Percentiles rank a stretch among this genome's conserved stretches.
Conservation (phyloP, 768 basidiomycete genomes). For the Rhizopogon vinicolor region DNA sequence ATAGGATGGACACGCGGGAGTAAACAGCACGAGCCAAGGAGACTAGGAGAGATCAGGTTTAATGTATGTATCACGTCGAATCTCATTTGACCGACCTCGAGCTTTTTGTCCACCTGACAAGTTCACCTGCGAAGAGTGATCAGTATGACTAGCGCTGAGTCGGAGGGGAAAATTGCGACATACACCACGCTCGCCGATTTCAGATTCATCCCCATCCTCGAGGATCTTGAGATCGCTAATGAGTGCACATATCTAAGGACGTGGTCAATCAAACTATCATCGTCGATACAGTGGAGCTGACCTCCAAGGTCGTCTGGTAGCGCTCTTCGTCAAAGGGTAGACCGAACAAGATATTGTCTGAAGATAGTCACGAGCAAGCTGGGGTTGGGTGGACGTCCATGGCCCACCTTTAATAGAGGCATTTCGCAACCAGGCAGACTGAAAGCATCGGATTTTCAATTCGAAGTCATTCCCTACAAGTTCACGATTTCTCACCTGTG, state of each 20-base stretch:
- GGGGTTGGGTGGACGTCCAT: no score
- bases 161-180: neutral
- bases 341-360: slow-evolving; percentile 76
- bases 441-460: slow-evolving; percentile 19
- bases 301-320: slow-evolving; percentile 75
- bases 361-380: neutral
- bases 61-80: neutral
- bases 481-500: slow-evolving; percentile 44
- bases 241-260: slow-evolving; percentile 44
- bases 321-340: slow-evolving; percentile 69
- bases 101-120: slow-evolving; percentile 61
- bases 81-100: slow-evolving; percentile 38
- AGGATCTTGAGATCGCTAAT: slow-evolving; percentile 73
- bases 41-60: slow-evolving; percentile 33
- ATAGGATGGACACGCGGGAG: slow-evolving; percentile 74
- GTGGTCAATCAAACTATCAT: neutral
- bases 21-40: slow-evolving; percentile 85
- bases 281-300: slow-evolving; percentile 17
- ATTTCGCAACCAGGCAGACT: slow-evolving; percentile 69
- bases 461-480: slow-evolving; percentile 34
- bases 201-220: slow-evolving; percentile 84
- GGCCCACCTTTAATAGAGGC: slow-evolving; percentile 54
- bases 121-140: slow-evolving; percentile 17
- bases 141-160: neutral
- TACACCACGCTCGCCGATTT: slow-evolving; percentile 85